Conservation (phyloP, 257 asterid genomes). For the Striga asiatica region DNA sequence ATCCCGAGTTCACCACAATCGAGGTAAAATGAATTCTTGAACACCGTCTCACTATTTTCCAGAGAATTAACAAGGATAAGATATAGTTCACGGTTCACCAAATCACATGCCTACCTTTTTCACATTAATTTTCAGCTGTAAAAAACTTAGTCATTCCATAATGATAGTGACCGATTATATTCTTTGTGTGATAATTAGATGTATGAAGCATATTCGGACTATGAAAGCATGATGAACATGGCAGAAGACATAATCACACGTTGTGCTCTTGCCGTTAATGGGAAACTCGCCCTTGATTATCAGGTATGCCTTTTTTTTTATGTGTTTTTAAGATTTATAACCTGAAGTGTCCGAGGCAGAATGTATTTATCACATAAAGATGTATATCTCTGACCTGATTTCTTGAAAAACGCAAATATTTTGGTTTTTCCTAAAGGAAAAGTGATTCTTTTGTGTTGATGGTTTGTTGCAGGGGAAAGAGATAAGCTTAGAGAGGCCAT, state of each 20-base stretch:
- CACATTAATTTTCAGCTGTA: not conserved
- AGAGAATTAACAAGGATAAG: conserved; percentile 1
- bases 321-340: not conserved
- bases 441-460: not conserved
- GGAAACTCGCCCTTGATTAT: conserved; percentile 67
- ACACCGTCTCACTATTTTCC: not conserved
- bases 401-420: not conserved
- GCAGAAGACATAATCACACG: conserved; percentile 78
- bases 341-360: too few relatives aligned
- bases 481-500: conserved; percentile 86
- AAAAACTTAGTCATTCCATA: not conserved
- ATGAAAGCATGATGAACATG: conserved; percentile 94
- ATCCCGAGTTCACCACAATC: conserved; percentile 97
- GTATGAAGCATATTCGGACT: conserved; percentile 97
- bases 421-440: not conserved
- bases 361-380: too few relatives aligned
- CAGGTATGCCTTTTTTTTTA: conserved; percentile 38
- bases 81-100: too few relatives aligned
- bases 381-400: not conserved
- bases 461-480: conserved; percentile 70
- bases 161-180: conserved; percentile 1
- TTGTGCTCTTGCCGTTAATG: conserved; percentile 83
- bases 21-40: conserved; percentile 45
- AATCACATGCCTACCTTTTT: too few relatives aligned
- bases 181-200: conserved; percentile 37